These are phyloP conservation scores for Passiflora organensis DNA, from an alignment of 345 rosid species.

Conservation along the genomic window DNA sequence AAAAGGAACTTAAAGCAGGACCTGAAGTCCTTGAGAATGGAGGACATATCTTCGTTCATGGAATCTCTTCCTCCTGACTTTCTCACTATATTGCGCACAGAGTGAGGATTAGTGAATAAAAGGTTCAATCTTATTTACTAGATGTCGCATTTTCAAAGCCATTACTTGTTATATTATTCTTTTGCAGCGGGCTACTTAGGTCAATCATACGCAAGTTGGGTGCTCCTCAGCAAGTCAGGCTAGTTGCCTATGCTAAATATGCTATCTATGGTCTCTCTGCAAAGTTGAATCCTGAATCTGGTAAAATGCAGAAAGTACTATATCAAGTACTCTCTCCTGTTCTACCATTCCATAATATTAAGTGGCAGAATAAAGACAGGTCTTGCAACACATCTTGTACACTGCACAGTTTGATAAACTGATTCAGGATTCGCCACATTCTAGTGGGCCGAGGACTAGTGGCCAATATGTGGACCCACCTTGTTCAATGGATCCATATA, in stretches of 20 bases:
- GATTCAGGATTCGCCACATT: too few relatives aligned
- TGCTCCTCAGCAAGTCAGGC: constrained; percentile 55
- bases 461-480: too few relatives aligned
- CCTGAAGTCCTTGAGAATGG: constrained; percentile 56
- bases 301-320: constrained; percentile 23
- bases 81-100: constrained; percentile 59
- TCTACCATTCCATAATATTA: too few relatives aligned
- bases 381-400: neutral
- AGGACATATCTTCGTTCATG: constrained; percentile 79
- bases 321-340: too few relatives aligned
- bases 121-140: neutral
- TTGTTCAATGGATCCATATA: too few relatives aligned
- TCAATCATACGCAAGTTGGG: constrained; percentile 53
- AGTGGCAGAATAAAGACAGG: neutral
- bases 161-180: constrained; percentile 4
- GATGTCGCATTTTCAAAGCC: neutral
- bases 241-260: constrained; percentile 58
- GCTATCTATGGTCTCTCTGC: constrained; percentile 58
- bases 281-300: constrained; percentile 30
- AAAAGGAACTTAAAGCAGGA: constrained; percentile 58
- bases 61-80: constrained; percentile 84
- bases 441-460: too few relatives aligned
- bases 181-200: constrained; percentile 65
- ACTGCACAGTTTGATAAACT: too few relatives aligned
- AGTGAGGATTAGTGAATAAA: constrained; percentile 39